Percentiles rank a stretch among this genome's conserved stretches.
phyloP scores from a whole-genome alignment of 441 rosid species.

The Gossypium davidsonii region DNA sequence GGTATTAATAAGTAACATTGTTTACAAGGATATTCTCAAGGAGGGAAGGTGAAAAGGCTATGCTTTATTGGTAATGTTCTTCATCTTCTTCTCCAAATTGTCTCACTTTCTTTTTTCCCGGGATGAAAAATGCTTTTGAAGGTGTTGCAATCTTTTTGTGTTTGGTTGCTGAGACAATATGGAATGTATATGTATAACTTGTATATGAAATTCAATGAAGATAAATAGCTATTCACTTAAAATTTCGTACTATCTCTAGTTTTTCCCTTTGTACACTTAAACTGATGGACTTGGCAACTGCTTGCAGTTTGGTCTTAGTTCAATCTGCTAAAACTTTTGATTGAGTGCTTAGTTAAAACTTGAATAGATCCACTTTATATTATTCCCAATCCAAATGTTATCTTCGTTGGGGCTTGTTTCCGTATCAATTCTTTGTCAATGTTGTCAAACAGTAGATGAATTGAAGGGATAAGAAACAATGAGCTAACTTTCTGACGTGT shows the following conservation, averaged over 20 bases:
- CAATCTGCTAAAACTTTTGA: neutral
- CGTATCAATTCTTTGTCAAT: neutral
- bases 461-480: neutral
- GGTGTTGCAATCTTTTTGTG: neutral
- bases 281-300: conserved; percentile 1
- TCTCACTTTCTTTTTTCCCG: neutral
- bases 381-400: neutral
- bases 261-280: neutral
- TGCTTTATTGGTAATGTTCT: neutral
- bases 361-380: neutral
- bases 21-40: neutral
- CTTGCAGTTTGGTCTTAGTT: conserved; percentile 5
- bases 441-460: neutral
- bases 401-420: neutral
- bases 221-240: neutral
- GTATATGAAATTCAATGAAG: neutral
- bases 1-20: conserved; percentile 8
- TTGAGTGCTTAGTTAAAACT: conserved; percentile 1
- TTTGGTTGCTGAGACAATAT: neutral
- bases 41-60: neutral
- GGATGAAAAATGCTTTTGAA: neutral
- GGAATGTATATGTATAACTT: conserved; percentile 2
- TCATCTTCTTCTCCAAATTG: conserved; percentile 1
- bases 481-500: neutral
- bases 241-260: neutral